These are phyloP conservation scores for Pelargonium cotyledonis DNA, from an alignment of 441 rosid genomes.

Conservation along the genomic window DNA sequence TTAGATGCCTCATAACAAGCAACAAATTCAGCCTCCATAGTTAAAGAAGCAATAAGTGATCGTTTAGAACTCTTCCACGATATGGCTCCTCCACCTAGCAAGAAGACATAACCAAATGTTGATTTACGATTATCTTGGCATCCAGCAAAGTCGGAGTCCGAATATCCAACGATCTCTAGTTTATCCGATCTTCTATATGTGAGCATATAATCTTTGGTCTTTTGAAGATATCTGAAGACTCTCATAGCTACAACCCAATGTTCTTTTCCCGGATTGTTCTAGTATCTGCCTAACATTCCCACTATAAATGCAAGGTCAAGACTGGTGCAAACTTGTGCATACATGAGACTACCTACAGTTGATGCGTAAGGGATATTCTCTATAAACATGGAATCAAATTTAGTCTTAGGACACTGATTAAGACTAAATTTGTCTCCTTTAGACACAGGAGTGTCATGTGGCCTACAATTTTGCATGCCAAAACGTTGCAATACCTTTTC, in stretches of 20 bases:
- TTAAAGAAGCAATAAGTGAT: not conserved
- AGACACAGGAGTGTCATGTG: not conserved
- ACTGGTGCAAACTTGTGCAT: not conserved
- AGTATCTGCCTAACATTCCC: not conserved
- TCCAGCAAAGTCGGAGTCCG: not conserved
- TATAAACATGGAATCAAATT: not conserved
- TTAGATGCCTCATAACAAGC: not conserved
- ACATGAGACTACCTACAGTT: not conserved
- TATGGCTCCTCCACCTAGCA: not conserved
- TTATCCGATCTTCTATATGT: not conserved
- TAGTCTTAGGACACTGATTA: not conserved
- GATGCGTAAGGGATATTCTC: not conserved
- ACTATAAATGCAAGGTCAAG: not conserved
- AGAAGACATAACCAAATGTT: not conserved
- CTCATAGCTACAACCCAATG: slow-evolving; percentile 5
- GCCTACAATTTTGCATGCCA: not conserved
- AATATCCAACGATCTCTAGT: not conserved
- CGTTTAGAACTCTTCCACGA: not conserved
- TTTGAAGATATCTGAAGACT: not conserved
- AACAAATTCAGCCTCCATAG: not conserved
- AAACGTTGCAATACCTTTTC: not conserved
- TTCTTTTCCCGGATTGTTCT: not conserved
- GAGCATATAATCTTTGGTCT: slow-evolving; percentile 3
- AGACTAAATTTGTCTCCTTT: slow-evolving; percentile 9
- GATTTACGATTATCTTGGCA: slow-evolving; percentile 1